These are phyloP conservation scores for Annulohypoxylon truncatum DNA, from an alignment of 2,329 filamentous ascomycete species.

Conservation along the genomic window DNA sequence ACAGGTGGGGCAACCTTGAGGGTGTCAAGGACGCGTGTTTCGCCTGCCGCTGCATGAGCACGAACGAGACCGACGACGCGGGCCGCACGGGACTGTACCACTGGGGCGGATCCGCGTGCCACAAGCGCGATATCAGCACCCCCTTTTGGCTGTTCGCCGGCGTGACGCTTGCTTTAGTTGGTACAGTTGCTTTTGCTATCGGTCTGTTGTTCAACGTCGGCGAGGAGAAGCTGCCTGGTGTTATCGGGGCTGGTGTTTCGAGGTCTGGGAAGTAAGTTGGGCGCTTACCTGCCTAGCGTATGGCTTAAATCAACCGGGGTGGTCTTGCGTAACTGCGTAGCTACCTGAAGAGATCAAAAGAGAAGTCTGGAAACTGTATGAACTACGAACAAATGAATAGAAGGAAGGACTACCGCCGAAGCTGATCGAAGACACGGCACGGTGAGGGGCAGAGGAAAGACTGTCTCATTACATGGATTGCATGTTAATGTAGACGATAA, in stretches of 20 bases:
- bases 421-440: neutral
- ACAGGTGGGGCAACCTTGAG: slow-evolving; percentile 67
- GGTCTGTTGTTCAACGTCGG: slow-evolving; percentile 86
- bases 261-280: slow-evolving; percentile 63
- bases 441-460: neutral
- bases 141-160: slow-evolving; percentile 89
- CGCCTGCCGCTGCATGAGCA: slow-evolving; percentile 78
- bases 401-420: neutral
- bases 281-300: neutral
- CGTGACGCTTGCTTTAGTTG: slow-evolving; percentile 77
- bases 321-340: neutral
- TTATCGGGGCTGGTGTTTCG: slow-evolving; percentile 94
- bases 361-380: neutral
- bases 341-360: neutral
- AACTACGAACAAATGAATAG: neutral
- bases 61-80: slow-evolving; percentile 59
- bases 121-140: slow-evolving; percentile 90
- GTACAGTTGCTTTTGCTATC: slow-evolving; percentile 76
- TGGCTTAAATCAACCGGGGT: neutral
- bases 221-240: slow-evolving; percentile 87
- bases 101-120: slow-evolving; percentile 88
- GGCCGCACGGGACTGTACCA: slow-evolving; percentile 67
- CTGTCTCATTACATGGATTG: neutral
- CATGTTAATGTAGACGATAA: slow-evolving; percentile 14
- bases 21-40: slow-evolving; percentile 70